Evolutionary conservation across 129 eudicot genomes (phyloP).

Genomic region (Saposhnikovia divaricata): DNA sequence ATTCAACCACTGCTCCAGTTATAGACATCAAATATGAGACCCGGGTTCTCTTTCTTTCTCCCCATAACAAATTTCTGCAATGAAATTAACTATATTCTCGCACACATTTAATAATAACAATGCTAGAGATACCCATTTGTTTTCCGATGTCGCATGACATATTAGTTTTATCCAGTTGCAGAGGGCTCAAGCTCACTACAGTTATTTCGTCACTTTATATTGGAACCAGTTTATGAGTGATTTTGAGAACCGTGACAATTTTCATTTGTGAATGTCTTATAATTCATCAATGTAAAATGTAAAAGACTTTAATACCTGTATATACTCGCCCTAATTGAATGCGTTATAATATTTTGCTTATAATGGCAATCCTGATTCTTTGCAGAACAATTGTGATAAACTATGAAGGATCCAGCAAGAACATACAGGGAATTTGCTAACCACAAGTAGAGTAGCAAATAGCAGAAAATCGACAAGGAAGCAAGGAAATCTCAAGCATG

Average conservation of each 20-base stretch:
- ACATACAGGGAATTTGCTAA: not conserved
- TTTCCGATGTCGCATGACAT: too few species aligned
- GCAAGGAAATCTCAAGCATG: not conserved
- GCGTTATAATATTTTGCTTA: not conserved
- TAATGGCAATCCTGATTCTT: not conserved
- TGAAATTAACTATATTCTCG: not conserved
- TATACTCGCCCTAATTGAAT: not conserved
- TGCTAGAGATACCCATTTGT: not conserved
- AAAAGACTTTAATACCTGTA: too few species aligned
- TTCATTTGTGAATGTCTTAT: not conserved
- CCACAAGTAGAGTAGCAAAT: not conserved
- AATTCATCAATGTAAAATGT: not conserved
- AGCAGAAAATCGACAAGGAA: not conserved
- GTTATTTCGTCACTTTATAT: too few species aligned
- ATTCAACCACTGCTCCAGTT: constrained; percentile 3
- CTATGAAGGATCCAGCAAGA: not conserved
- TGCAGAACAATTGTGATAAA: not conserved
- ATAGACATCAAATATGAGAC: not conserved
- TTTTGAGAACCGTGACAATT: not conserved
- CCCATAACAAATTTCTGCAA: not conserved
- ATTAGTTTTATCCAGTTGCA: too few species aligned
- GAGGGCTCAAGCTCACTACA: not conserved
- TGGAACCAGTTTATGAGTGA: not conserved
- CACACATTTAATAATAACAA: too few species aligned
- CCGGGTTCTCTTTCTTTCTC: constrained; percentile 6